Base-by-base conservation (phyloP, 208 protist species). In the Acanthamoeba castellanii region DNA sequence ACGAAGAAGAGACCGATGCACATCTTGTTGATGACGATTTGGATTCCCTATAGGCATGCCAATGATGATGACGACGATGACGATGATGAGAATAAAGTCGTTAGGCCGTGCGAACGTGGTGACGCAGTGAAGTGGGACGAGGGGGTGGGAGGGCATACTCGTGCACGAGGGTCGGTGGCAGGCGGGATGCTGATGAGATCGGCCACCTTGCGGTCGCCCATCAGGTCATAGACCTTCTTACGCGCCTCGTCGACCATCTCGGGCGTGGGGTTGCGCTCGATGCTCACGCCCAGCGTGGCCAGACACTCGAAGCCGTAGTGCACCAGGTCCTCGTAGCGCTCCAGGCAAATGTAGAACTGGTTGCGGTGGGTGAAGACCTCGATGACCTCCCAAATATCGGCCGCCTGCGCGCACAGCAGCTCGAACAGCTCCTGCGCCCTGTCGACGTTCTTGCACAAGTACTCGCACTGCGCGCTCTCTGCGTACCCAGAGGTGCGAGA, bases 401-500 rank as follows among this genome's bases (percentile, higher is more conserved):
- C 42, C n/a, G 64, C 45, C 34, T 93, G 11, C 11, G 7, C 16
- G 61, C 20, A 32, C 25, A 93, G 34, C 66, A n/a, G 25, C 59
- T 76, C 45, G 37, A 72, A 93, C 27, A 93, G 59, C n/a, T 52
- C 34, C 61, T 81, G n/a, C 34, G 88, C 88, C 61, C 6, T 34
- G n/a, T 76, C 88, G 25, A 78, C 61, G 47, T 93, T 93, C 37
- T 78, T 93, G 50, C 88, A 55, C 88, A 93, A 30, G 66, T 93
- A 93, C 50, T 93, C 88, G 66, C 88, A 93, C 37, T 81, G 59
- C 45, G 88, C 88, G 16, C 61, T 42, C 88, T 93, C 88, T 93
- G 88, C 37, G 6, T 30, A 3, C 16, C 20, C 14, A 9, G 74
- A 52, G 42, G 1, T 14, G 37, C 20, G 27, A 22, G 74, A n/a